Evolutionary conservation across 257 asterid species (phyloP).

Genomic region (Solanum etuberosum): DNA sequence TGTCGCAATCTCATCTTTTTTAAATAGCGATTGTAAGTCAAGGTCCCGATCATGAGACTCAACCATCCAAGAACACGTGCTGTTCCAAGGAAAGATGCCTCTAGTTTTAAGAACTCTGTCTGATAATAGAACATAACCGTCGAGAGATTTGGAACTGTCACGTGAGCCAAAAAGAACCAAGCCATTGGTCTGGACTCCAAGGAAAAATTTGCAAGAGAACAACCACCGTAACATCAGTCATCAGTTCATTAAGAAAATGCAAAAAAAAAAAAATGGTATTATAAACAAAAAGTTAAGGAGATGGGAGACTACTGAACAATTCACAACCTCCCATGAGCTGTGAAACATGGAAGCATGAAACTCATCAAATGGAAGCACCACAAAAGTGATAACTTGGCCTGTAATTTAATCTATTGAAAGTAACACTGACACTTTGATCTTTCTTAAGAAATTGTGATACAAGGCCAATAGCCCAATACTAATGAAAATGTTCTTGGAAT

Average conservation of each 20-base stretch:
- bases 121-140: conserved; percentile 91
- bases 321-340: background rate
- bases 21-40: conserved; percentile 63
- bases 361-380: background rate
- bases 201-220: conserved; percentile 7
- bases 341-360: background rate
- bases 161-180: conserved; percentile 91
- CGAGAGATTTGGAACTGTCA: conserved; percentile 77
- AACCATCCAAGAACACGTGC: conserved; percentile 88
- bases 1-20: conserved; percentile 65
- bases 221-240: conserved; percentile 15
- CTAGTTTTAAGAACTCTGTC: conserved; percentile 69
- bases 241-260: background rate
- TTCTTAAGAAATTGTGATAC: background rate
- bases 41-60: conserved; percentile 89
- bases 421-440: background rate
- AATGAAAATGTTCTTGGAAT: background rate
- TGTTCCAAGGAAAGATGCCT: conserved; percentile 89
- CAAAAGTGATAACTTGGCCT: background rate
- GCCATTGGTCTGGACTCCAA: conserved; percentile 75
- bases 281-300: background rate
- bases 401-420: background rate
- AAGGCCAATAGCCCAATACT: background rate
- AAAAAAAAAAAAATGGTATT: background rate
- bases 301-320: background rate